Evolutionary conservation across 2,329 filamentous ascomycete genomes (phyloP).

Genomic region (Colletotrichum musae): DNA sequence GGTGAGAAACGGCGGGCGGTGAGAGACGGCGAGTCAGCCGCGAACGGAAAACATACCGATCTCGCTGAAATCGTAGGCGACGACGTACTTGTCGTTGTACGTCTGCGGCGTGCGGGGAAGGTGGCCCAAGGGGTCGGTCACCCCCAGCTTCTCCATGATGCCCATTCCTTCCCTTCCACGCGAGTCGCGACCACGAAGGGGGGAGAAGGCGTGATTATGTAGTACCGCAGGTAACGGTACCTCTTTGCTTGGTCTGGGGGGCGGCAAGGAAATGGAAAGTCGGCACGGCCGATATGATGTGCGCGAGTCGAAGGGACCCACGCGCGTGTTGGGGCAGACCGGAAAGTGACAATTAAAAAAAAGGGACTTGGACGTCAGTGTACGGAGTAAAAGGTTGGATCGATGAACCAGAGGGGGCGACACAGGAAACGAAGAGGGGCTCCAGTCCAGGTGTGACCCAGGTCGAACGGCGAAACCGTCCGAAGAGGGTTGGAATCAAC

Average conservation of each 20-base stretch:
- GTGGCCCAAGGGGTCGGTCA: constrained; percentile 30
- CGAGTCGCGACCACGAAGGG: constrained; percentile 16
- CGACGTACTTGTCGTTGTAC: constrained; percentile 58
- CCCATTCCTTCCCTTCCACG: constrained; percentile 33
- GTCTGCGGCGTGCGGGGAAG: constrained; percentile 36
- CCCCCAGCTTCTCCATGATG: constrained; percentile 40
- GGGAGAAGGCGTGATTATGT: constrained; percentile 34
- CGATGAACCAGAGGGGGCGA: constrained; percentile 7
- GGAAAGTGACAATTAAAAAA: constrained; percentile 21
- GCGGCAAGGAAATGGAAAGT: constrained; percentile 1
- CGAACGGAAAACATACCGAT: constrained; percentile 46
- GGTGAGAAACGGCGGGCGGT: too few species aligned
- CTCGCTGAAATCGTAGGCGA: constrained; percentile 54
- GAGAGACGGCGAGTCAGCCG: too few species aligned
- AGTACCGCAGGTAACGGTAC: background rate
- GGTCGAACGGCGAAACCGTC: constrained; percentile 23
- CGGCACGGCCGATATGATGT: constrained; percentile 36
- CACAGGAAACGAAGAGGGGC: background rate
- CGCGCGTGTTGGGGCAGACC: constrained; percentile 10
- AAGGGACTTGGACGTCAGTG: background rate
- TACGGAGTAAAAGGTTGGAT: constrained; percentile 3
- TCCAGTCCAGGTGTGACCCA: constrained; percentile 31
- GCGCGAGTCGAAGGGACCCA: constrained; percentile 19
- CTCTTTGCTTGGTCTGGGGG: background rate
- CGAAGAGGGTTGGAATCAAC: background rate